Conservation (phyloP, 1,139 yeast species). For the Debaryomycetaceae sp. region DNA sequence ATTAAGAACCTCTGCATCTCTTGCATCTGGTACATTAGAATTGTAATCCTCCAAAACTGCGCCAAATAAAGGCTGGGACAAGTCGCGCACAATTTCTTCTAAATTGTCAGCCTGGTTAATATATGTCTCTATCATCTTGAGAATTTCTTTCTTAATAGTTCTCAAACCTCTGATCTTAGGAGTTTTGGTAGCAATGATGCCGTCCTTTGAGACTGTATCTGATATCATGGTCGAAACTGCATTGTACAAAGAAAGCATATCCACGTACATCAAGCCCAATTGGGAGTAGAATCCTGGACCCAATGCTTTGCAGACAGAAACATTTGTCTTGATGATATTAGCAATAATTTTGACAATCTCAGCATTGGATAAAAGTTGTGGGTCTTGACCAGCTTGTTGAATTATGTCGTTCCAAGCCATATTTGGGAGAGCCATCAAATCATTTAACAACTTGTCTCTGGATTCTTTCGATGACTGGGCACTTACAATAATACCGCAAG, state of each 20-base stretch:
- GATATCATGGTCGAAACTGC: slow-evolving; percentile 92
- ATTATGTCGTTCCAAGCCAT: slow-evolving; percentile 92
- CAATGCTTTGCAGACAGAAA: slow-evolving; percentile 86
- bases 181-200: slow-evolving; percentile 86
- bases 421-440: slow-evolving; percentile 88
- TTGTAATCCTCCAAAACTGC: slow-evolving; percentile 91
- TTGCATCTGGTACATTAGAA: slow-evolving; percentile 88
- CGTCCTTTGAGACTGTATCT: slow-evolving; percentile 72
- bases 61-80: slow-evolving; percentile 78
- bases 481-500: slow-evolving; percentile 90
- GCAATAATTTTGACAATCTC: slow-evolving; percentile 92
- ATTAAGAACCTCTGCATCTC: slow-evolving; percentile 95
- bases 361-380: slow-evolving; percentile 75
- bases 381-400: slow-evolving; percentile 83
- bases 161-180: slow-evolving; percentile 94
- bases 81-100: slow-evolving; percentile 79
- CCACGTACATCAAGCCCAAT: slow-evolving; percentile 79
- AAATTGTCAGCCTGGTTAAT: slow-evolving; percentile 82
- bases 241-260: slow-evolving; percentile 83
- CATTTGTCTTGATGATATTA: slow-evolving; percentile 90
- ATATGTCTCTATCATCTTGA: slow-evolving; percentile 86
- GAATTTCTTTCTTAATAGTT: slow-evolving; percentile 91
- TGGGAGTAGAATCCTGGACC: slow-evolving; percentile 93
- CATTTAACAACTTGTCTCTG: slow-evolving; percentile 70
- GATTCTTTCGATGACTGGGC: slow-evolving; percentile 66